Conservation (phyloP, 176 grass and related monocot species). For the Bonia amplexicaulis region DNA sequence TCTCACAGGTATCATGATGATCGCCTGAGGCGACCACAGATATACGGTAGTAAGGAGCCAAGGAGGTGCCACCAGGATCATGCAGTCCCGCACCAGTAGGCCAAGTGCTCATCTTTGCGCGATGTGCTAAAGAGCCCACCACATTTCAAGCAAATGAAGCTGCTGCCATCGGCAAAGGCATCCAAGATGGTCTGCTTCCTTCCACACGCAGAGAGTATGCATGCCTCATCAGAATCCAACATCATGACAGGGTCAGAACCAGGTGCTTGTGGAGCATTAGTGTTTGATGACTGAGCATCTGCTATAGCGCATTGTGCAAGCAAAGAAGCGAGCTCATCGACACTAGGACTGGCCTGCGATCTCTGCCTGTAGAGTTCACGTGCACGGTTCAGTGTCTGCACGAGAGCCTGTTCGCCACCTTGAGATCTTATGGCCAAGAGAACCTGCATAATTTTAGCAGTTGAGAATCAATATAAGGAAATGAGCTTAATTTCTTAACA, state of each 20-base stretch:
- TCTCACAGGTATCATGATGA: slow-evolving; percentile 26
- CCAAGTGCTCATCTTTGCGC: slow-evolving; percentile 79
- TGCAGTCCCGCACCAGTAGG: slow-evolving; percentile 70
- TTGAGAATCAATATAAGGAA: slow-evolving; percentile 13
- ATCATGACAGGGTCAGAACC: slow-evolving; percentile 38
- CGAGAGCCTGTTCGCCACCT: slow-evolving; percentile 74
- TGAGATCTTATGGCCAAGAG: slow-evolving; percentile 73
- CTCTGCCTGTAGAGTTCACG: slow-evolving; percentile 75
- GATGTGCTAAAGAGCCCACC: slow-evolving; percentile 71
- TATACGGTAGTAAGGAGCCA: slow-evolving; percentile 3
- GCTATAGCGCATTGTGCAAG: slow-evolving; percentile 92
- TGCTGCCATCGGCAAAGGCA: slow-evolving; percentile 86
- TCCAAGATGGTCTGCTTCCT: slow-evolving; percentile 89
- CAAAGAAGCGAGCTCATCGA: slow-evolving; percentile 72
- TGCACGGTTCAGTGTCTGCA: slow-evolving; percentile 69
- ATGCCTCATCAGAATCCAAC: slow-evolving; percentile 51
- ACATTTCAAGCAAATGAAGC: slow-evolving; percentile 89
- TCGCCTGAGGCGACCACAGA: slow-evolving; percentile 4
- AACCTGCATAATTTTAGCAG: slow-evolving; percentile 36
- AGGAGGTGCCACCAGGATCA: slow-evolving; percentile 31
- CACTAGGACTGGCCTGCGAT: slow-evolving; percentile 29
- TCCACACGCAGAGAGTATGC: slow-evolving; percentile 71
- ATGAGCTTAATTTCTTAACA: neutral
- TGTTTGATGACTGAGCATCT: slow-evolving; percentile 47
- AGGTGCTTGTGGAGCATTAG: slow-evolving; percentile 16